Evolutionary conservation across 495 filamentous ascomycete genomes (phyloP).

Genomic region (Aspergillus taichungensis): DNA sequence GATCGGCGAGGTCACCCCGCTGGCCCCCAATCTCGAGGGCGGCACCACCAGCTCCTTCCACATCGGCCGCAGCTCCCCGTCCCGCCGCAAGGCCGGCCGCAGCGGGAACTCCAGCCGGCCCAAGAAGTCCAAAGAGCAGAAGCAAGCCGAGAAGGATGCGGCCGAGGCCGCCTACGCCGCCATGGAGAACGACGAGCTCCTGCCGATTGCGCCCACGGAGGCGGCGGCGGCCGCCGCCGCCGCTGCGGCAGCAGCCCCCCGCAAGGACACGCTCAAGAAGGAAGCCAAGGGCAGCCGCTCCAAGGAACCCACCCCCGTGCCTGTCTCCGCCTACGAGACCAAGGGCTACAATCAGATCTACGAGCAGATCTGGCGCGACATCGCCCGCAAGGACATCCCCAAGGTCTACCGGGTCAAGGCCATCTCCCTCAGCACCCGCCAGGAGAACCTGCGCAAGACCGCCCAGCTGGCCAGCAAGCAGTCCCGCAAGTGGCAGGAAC

Average conservation of each 20-base stretch:
- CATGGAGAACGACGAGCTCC: slow-evolving; percentile 71
- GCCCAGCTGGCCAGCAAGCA: slow-evolving; percentile 96
- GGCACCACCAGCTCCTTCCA: slow-evolving; percentile 82
- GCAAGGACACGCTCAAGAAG: slow-evolving; percentile 39
- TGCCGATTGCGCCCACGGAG: slow-evolving; percentile 53
- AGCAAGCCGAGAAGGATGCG: slow-evolving; percentile 87
- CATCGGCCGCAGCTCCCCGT: slow-evolving; percentile 54
- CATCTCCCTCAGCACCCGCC: slow-evolving; percentile 70
- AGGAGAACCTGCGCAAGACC: slow-evolving; percentile 92
- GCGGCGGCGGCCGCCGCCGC: too few species aligned
- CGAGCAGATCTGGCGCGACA: slow-evolving; percentile 95
- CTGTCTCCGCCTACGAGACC: slow-evolving; percentile 56
- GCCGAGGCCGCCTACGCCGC: slow-evolving; percentile 84
- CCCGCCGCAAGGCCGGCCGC: slow-evolving; percentile 55
- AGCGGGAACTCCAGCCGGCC: slow-evolving; percentile 53
- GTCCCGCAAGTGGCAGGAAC: slow-evolving; percentile 91
- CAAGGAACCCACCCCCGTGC: slow-evolving; percentile 54
- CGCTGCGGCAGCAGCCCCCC: slow-evolving; percentile 50
- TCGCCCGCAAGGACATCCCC: slow-evolving; percentile 85
- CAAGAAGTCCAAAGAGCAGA: slow-evolving; percentile 93
- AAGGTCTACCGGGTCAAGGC: slow-evolving; percentile 83
- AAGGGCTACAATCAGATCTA: slow-evolving; percentile 96
- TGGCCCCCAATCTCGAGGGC: slow-evolving; percentile 77
- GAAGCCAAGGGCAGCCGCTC: slow-evolving; percentile 48
- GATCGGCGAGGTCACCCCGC: slow-evolving; percentile 60